These are phyloP conservation scores for Sideroxylon spinosum DNA, from an alignment of 179 eudicot species.

Conservation along the genomic window DNA sequence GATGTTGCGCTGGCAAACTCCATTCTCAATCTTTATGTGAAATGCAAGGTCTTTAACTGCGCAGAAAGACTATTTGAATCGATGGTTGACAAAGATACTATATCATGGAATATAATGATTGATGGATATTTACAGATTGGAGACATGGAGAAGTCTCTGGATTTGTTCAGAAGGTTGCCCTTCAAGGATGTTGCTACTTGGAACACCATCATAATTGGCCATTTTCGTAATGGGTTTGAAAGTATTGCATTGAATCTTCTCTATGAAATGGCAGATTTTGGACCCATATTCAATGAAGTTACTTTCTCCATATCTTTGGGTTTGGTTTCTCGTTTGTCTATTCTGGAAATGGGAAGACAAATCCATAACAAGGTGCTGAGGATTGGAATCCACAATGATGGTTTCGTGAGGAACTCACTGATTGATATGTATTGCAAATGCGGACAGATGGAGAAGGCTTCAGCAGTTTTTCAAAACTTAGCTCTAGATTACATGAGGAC, in stretches of 20 bases:
- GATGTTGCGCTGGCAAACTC: conserved; percentile 67
- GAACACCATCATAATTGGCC: conserved; percentile 77
- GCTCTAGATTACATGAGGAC: conserved; percentile 7
- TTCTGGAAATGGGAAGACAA: conserved; percentile 53
- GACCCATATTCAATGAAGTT: conserved; percentile 32
- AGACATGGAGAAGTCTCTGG: conserved; percentile 44
- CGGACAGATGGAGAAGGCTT: conserved; percentile 55
- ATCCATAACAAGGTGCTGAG: conserved; percentile 58
- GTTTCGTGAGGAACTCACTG: conserved; percentile 54
- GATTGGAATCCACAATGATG: conserved; percentile 35
- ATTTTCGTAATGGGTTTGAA: conserved; percentile 47
- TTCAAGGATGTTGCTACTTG: conserved; percentile 56
- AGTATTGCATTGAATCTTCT: conserved; percentile 50
- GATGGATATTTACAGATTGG: conserved; percentile 41
- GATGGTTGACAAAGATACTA: conserved; percentile 40
- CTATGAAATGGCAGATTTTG: conserved; percentile 48
- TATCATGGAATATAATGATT: conserved; percentile 78
- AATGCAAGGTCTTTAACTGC: conserved; percentile 43
- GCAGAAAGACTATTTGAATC: conserved; percentile 48
- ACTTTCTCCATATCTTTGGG: conserved; percentile 59
- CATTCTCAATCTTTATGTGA: conserved; percentile 65
- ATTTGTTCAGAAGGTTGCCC: conserved; percentile 51
- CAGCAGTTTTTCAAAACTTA: conserved; percentile 35
- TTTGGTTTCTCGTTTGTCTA: conserved; percentile 52
- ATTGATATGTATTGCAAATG: conserved; percentile 83